Conservation (phyloP, 108 stramenopile genomes). For the Cyclostephanos tholiformis region DNA sequence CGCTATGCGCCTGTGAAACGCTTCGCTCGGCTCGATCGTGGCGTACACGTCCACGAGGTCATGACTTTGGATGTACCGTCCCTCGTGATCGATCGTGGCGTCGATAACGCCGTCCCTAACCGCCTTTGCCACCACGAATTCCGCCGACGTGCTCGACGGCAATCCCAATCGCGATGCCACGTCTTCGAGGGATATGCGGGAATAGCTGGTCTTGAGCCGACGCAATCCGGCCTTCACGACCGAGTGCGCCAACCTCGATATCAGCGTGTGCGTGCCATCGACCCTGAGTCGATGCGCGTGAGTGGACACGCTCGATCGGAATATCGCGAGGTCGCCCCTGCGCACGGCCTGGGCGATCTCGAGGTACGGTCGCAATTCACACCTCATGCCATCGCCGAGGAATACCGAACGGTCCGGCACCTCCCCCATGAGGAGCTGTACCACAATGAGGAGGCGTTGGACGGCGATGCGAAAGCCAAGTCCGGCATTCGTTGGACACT, state of each 20-base stretch:
- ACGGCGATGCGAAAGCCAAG: slow-evolving; percentile 89
- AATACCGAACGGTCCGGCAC: slow-evolving; percentile 93
- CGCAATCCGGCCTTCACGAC: slow-evolving; percentile 99
- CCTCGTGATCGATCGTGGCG: slow-evolving; percentile 97
- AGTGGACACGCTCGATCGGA: slow-evolving; percentile 71
- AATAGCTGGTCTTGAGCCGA: slow-evolving; percentile 87
- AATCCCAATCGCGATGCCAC: slow-evolving; percentile 90
- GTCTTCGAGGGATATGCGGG: slow-evolving; percentile 40
- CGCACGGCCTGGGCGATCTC: slow-evolving; percentile 96
- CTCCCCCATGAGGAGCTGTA: slow-evolving; percentile 97
- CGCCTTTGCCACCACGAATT: slow-evolving; percentile 98
- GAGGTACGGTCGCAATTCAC: slow-evolving; percentile 88
- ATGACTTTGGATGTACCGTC: slow-evolving; percentile 85
- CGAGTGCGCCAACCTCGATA: slow-evolving; percentile 94
- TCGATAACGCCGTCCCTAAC: slow-evolving; percentile 98
- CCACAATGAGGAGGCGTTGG: slow-evolving; percentile 85
- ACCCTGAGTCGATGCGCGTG: slow-evolving; percentile 66
- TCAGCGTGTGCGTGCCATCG: slow-evolving; percentile 93
- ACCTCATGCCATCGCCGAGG: slow-evolving; percentile 73
- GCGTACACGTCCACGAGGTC: slow-evolving; percentile 97
- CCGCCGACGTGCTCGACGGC: slow-evolving; percentile 82
- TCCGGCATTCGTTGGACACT: slow-evolving; percentile 93
- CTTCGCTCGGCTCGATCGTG: slow-evolving; percentile 95
- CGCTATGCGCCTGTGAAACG: slow-evolving; percentile 97
- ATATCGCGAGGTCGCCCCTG: slow-evolving; percentile 89